These are phyloP conservation scores for Ceratocystis harringtonii DNA, from an alignment of 2,329 filamentous ascomycete genomes.

Conservation along the genomic window DNA sequence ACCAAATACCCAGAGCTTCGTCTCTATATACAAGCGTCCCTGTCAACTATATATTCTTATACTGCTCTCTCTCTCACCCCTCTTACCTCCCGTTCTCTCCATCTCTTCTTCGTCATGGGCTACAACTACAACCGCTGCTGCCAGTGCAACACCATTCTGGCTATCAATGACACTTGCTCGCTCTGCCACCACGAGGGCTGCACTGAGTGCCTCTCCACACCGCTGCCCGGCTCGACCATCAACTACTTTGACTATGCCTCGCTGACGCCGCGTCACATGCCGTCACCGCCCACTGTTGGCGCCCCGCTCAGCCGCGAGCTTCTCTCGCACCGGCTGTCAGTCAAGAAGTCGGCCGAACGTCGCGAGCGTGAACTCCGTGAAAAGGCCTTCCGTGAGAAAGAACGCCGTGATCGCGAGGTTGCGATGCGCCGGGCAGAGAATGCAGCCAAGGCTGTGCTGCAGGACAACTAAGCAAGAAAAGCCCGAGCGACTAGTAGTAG, in stretches of 20 bases:
- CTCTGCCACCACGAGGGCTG: slow-evolving; percentile 38
- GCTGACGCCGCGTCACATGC: slow-evolving; percentile 7
- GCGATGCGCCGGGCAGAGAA: slow-evolving; percentile 9
- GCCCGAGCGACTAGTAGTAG: neutral
- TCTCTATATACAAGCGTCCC: neutral
- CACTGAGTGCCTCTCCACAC: slow-evolving; percentile 27
- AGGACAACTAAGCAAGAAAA: neutral
- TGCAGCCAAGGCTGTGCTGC: neutral
- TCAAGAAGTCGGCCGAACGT: slow-evolving; percentile 2
- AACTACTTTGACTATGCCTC: slow-evolving; percentile 14
- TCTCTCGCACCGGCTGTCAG: neutral
- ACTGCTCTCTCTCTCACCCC: neutral
- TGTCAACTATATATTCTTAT: neutral
- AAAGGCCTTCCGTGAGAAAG: slow-evolving; percentile 10
- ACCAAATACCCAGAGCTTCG: neutral
- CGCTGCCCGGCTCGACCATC: slow-evolving; percentile 10
- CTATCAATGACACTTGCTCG: slow-evolving; percentile 40
- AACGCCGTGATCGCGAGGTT: slow-evolving; percentile 9
- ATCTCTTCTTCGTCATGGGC: neutral
- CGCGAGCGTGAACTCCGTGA: slow-evolving; percentile 8
- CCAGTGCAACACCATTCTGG: slow-evolving; percentile 40
- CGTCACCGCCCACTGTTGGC: neutral
- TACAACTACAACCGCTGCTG: slow-evolving; percentile 37
- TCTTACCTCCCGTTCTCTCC: neutral
- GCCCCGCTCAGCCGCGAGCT: neutral